Evolutionary conservation across 164 flowering plant species (phyloP).

Genomic region (Chimonanthus praecox): DNA sequence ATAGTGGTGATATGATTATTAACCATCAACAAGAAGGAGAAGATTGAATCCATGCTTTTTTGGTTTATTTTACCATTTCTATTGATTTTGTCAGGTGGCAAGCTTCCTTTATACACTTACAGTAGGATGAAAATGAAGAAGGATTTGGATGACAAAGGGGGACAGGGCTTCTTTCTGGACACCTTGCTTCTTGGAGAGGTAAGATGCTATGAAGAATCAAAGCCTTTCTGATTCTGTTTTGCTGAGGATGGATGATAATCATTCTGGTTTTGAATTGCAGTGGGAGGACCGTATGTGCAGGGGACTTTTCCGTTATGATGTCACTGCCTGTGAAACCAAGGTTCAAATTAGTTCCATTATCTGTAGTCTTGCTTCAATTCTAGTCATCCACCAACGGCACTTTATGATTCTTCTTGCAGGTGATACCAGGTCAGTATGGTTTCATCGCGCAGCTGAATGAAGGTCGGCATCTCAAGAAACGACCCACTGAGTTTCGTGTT

Average conservation of each 20-base stretch:
- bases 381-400: not conserved
- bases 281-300: constrained; percentile 73
- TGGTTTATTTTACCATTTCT: not conserved
- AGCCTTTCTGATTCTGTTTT: not conserved
- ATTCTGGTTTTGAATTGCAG: constrained; percentile 14
- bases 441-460: constrained; percentile 86
- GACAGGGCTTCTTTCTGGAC: constrained; percentile 21
- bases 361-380: not conserved
- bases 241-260: not conserved
- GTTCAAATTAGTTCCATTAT: not conserved
- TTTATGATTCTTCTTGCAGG: constrained; percentile 6
- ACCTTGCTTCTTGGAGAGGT: constrained; percentile 36
- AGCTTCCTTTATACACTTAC: constrained; percentile 43
- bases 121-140: constrained; percentile 12
- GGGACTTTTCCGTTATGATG: constrained; percentile 84
- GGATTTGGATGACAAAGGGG: not conserved
- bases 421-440: constrained; percentile 58
- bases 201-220: not conserved
- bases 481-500: constrained; percentile 78
- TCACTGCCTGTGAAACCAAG: constrained; percentile 70
- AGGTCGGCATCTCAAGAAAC: constrained; percentile 82
- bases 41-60: no score
- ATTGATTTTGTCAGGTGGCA: constrained; percentile 28
- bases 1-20: no score
- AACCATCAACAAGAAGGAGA: no score